Base-by-base conservation (phyloP, 371 early-diverging fungal species). In the Mucor indicus region DNA sequence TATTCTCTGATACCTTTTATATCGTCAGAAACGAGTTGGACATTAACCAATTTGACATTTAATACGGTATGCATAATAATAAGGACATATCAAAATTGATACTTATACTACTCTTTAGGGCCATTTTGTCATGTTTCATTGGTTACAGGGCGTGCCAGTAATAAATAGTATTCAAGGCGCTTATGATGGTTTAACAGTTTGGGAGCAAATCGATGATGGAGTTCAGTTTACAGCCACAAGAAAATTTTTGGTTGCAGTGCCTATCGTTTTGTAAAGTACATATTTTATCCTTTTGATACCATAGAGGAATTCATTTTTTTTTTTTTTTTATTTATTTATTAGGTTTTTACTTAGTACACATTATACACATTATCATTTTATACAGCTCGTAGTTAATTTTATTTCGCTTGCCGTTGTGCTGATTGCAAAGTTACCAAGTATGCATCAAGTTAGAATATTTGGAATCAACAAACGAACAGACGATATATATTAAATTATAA, bases 121-220 rank as follows among this genome's bases (percentile, higher is more conserved):
- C 44, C 90, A 89, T 45, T 96, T 91, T 73, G 72, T 96, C 54
- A 88, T 96, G 89, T 95, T 97, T 62, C 98, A 97, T 72, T 90
- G 89, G 80, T 77, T 95, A 36, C 89, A 86, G 44, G 98, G 96
- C 16, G 90, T 91, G 32, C 98, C 98, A n/a, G 41, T 36, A 35
- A 84, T 91, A 35, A 87, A 94, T 44, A 41, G 16, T 8, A 27
- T 16, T 57, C 94, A 95, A 65, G 93, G 93, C 41, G 95, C 90
- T 13, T 92, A 85, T 59, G 91, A 89, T 57, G 90, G 89, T 25
- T 74, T 95, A 47, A 96, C 96, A 6, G 76, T 97, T 37, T 97
- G 98, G 98, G 98, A 97, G 70, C 98, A 97, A 74, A 92, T 97
- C 50, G 98, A 97, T 66, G 84, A 89, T 46, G 96, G 96, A 39